Base-by-base conservation (phyloP, 352 stramenopile species). In the Aphanomyces euteiches region DNA sequence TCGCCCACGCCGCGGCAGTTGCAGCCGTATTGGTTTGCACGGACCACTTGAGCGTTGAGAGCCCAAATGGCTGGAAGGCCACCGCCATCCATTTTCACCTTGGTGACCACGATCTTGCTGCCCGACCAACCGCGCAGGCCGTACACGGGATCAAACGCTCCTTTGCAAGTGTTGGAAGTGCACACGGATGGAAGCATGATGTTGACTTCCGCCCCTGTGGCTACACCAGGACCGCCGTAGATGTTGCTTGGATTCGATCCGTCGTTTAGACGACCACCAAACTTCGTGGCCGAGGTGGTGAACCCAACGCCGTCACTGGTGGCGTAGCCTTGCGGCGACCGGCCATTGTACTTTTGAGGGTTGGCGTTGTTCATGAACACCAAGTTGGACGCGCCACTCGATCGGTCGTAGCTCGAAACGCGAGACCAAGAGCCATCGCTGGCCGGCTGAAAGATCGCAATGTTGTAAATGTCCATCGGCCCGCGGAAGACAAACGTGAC, bases 361-460 rank as follows among this genome's bases (percentile, higher is more conserved):
- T 93, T 91, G 75, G 79, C 75, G 77, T 93, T 93, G 82, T 93
- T 93, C 7, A 93, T 50, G 76, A 91, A 93, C 21, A 93, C 85
- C 72, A 93, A 75, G 78, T 93, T 93, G 58, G 72, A 76, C 28
- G 28, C 28, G 28, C 2, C 28, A 8, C 78, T 67, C 56, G 78
- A 82, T 17, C 74, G 77, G 54, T 74, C 71, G 76, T 84, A 93
- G 15, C 75, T 90, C 63, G 85, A 93, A 7, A 90, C 81, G 59
- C 85, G 85, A 61, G 56, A 78, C 71, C 77, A 85, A 45, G 69
- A 59, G 56, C 79, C 79, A 19, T 15, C 21, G 70, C 76, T 84
- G 21, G 50, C 78, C 70, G 78, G 80, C 59, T 89, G 77, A 58
- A 90, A 93, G 64, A 93, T 78, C 0, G 78, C 80, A 58, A 91